Evolutionary conservation across 257 asterid species (phyloP).

Genomic region (Solanum medicagineum): DNA sequence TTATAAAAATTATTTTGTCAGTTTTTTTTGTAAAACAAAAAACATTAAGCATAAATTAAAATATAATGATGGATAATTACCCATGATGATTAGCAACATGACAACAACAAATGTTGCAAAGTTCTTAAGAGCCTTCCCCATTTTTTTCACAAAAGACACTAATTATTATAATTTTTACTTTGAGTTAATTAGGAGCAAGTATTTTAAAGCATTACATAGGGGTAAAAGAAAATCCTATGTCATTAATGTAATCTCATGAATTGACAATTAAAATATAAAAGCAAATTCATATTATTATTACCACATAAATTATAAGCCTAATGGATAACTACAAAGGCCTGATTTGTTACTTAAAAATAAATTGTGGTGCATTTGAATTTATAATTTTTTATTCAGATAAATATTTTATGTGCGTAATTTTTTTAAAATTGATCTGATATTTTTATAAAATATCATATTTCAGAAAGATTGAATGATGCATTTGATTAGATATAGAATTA

Average conservation of each 20-base stretch:
- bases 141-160: not conserved
- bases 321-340: not conserved
- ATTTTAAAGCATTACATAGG: not conserved
- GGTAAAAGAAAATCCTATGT: not conserved
- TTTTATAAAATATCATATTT: too few relatives aligned
- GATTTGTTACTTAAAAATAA: too few relatives aligned
- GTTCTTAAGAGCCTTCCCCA: not conserved
- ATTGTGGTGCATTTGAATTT: too few relatives aligned
- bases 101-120: not conserved
- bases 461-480: too few relatives aligned
- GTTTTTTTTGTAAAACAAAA: not conserved
- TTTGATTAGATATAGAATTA: too few relatives aligned
- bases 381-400: too few relatives aligned
- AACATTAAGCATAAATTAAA: not conserved
- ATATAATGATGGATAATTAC: not conserved
- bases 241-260: not conserved
- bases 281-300: not conserved
- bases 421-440: too few relatives aligned
- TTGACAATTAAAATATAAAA: not conserved
- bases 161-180: not conserved
- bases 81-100: not conserved
- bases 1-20: not conserved
- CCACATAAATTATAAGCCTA: not conserved
- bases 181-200: not conserved
- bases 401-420: too few relatives aligned